Percentiles rank a stretch among this genome's conserved stretches.
Conservation (phyloP, 306 rosid genomes). For the Prunus mira region DNA sequence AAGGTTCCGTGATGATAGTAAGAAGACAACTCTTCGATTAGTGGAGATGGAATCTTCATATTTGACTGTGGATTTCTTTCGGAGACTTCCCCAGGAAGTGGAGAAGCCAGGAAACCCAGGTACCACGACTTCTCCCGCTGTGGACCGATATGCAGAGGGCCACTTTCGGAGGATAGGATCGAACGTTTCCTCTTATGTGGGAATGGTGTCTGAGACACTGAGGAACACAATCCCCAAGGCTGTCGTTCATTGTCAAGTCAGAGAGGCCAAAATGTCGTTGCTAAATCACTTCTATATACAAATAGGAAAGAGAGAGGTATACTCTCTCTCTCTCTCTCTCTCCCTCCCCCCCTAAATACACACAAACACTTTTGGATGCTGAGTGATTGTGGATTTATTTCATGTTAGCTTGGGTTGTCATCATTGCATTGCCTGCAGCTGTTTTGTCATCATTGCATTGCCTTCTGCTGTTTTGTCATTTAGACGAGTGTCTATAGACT, state of each 20-base stretch:
- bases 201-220: constrained; percentile 86
- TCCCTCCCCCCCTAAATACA: neutral
- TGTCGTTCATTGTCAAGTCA: constrained; percentile 92
- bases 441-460: neutral
- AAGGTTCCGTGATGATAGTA: constrained; percentile 82
- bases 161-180: constrained; percentile 85
- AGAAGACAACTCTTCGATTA: constrained; percentile 75
- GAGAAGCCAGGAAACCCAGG: constrained; percentile 56
- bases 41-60: constrained; percentile 97
- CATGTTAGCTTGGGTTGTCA: too few relatives aligned
- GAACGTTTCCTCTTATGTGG: constrained; percentile 79
- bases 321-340: constrained; percentile 17
- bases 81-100: constrained; percentile 87
- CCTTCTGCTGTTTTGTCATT: neutral
- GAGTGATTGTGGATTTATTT: neutral
- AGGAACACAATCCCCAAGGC: constrained; percentile 89
- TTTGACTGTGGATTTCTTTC: constrained; percentile 95
- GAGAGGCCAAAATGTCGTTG: constrained; percentile 77
- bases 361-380: neutral
- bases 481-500: too few relatives aligned
- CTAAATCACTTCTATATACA: constrained; percentile 73
- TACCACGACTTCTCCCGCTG: constrained; percentile 23
- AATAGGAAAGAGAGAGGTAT: constrained; percentile 89
- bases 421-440: neutral
- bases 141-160: constrained; percentile 79